Percentiles rank a stretch among this genome's conserved stretches.
Evolutionary conservation across 129 eudicot genomes (phyloP).

Genomic region (Lactuca saligna): DNA sequence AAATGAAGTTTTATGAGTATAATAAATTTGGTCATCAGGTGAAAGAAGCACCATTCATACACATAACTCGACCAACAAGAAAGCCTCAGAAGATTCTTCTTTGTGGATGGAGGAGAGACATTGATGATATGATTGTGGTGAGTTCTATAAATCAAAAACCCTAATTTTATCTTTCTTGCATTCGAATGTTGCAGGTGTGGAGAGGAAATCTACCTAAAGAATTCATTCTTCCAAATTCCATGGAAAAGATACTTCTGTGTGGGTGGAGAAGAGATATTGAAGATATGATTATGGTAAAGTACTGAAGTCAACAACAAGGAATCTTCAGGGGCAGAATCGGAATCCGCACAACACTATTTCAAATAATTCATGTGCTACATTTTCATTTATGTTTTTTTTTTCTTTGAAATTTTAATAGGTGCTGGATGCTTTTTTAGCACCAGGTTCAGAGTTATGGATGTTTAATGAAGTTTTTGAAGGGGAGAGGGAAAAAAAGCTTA

Average conservation of each 20-base stretch:
- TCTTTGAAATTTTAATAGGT: conserved; percentile 44
- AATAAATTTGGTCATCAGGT: conserved; percentile 93
- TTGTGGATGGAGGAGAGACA: conserved; percentile 98
- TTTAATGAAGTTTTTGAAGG: conserved; percentile 81
- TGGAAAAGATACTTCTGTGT: conserved; percentile 79
- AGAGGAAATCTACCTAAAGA: conserved; percentile 75
- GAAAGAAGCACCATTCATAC: conserved; percentile 80
- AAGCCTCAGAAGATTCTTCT: conserved; percentile 97
- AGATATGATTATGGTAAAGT: conserved; percentile 83
- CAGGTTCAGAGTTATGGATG: conserved; percentile 86
- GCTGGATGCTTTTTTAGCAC: conserved; percentile 82
- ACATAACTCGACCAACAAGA: conserved; percentile 82
- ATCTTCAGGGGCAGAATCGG: conserved; percentile 34
- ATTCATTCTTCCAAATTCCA: conserved; percentile 53
- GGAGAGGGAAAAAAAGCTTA: conserved; percentile 71
- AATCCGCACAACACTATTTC: conserved; percentile 15
- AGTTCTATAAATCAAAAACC: conserved; percentile 55
- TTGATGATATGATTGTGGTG: conserved; percentile 99
- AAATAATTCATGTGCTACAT: conserved; percentile 3
- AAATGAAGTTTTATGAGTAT: conserved; percentile 18
- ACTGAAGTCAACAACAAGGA: conserved; percentile 51
- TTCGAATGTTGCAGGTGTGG: conserved; percentile 84
- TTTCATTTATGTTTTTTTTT: not conserved
- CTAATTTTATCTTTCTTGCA: conserved; percentile 67
- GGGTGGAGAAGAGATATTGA: conserved; percentile 93